Conservation (phyloP, 148 eudicot species). For the Nyssa sinensis region DNA sequence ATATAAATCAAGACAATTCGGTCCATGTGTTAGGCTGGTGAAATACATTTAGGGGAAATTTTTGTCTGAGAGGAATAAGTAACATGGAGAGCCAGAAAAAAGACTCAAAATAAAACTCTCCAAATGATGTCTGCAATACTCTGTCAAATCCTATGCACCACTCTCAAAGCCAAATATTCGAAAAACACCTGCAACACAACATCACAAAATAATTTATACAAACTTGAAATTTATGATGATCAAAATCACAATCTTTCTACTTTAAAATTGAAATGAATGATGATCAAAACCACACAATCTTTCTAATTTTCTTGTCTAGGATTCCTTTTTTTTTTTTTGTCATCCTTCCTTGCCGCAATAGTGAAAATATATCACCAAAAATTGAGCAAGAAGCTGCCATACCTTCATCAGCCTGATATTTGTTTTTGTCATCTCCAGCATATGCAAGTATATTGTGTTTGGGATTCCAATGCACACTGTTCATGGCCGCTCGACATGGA, state of each 20-base stretch:
- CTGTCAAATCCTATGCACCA: slow-evolving; percentile 43
- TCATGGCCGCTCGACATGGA: slow-evolving; percentile 97
- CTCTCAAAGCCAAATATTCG: slow-evolving; percentile 89
- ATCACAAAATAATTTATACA: background rate
- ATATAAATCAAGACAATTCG: no score
- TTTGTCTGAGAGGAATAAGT: background rate
- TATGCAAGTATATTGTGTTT: slow-evolving; percentile 86
- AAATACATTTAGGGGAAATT: no score
- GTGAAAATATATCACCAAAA: background rate
- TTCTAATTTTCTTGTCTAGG: background rate
- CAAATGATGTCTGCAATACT: background rate
- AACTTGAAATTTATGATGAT: background rate
- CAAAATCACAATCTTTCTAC: background rate
- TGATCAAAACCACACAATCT: background rate
- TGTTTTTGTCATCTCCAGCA: slow-evolving; percentile 98
- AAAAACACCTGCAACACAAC: slow-evolving; percentile 64
- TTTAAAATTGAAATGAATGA: no score
- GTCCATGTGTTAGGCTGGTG: no score
- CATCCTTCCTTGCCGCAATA: background rate
- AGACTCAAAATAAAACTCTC: background rate
- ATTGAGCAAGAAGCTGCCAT: background rate
- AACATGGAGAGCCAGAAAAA: no score
- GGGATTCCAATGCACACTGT: slow-evolving; percentile 98
- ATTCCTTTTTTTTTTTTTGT: no score
- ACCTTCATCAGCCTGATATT: slow-evolving; percentile 98